These are phyloP conservation scores for Ophiostoma fasciatum DNA, from an alignment of 2,329 filamentous ascomycete genomes.

Conservation along the genomic window DNA sequence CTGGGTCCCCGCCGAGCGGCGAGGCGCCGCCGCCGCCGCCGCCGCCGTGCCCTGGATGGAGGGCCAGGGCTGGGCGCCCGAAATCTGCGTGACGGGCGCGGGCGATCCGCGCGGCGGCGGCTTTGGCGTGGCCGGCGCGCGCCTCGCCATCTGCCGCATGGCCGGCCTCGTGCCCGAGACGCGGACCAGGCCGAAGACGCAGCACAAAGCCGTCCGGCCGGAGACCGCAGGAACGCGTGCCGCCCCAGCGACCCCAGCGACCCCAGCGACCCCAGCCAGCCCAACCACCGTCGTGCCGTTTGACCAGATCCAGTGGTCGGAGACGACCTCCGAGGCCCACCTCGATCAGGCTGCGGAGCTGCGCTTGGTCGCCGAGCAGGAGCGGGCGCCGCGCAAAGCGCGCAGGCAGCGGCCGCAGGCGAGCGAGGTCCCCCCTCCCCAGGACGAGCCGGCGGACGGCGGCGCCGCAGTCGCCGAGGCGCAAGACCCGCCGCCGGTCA, in stretches of 20 bases:
- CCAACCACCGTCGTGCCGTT: constrained; percentile 17
- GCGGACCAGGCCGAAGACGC: constrained; percentile 3
- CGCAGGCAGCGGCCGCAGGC: not conserved
- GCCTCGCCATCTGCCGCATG: constrained; percentile 20
- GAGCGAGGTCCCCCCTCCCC: not conserved
- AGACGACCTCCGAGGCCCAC: constrained; percentile 1
- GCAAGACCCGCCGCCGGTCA: too few relatives aligned
- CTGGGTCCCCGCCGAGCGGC: too few relatives aligned
- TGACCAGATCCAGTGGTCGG: constrained; percentile 18
- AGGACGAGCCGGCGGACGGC: not conserved
- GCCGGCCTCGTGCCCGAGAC: constrained; percentile 17
- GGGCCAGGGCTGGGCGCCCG: constrained; percentile 18
- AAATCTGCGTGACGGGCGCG: constrained; percentile 20
- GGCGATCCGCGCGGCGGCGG: constrained; percentile 17
- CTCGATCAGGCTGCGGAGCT: constrained; percentile 9
- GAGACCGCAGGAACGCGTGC: not conserved
- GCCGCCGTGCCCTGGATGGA: constrained; percentile 13
- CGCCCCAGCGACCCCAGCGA: not conserved
- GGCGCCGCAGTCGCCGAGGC: too few relatives aligned
- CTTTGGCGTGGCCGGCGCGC: constrained; percentile 19
- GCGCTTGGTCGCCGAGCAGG: constrained; percentile 6
- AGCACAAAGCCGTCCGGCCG: not conserved
- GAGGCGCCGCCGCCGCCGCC: too few relatives aligned
- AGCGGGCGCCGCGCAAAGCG: not conserved
- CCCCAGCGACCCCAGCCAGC: not conserved